These are phyloP conservation scores for Clathrus columnatus DNA, from an alignment of 768 basidiomycete species.

Conservation along the genomic window DNA sequence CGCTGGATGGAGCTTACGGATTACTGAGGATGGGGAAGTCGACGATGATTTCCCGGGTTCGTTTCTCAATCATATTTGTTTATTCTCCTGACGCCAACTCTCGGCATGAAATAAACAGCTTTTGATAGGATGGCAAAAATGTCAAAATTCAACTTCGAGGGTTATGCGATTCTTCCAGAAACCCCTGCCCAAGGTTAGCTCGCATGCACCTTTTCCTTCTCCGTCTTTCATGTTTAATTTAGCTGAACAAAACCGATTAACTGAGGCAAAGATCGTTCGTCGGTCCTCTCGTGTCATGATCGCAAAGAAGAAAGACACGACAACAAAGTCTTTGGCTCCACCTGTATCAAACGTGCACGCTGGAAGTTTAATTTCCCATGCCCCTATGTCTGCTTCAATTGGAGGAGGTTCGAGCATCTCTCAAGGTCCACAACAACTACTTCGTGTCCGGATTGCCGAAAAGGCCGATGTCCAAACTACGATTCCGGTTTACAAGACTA, in stretches of 20 bases:
- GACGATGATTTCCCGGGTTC: conserved; percentile 97
- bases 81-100: no score
- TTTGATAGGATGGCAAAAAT: conserved; percentile 83
- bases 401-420: conserved; percentile 50
- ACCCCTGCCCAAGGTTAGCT: conserved; percentile 60
- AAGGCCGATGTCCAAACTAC: conserved; percentile 85
- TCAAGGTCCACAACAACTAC: conserved; percentile 74
- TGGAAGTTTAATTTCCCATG: conserved; percentile 26
- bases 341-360: conserved; percentile 22
- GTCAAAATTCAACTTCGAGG: conserved; percentile 81
- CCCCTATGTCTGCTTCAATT: conserved; percentile 15
- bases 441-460: conserved; percentile 74
- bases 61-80: conserved; percentile 24
- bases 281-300: conserved; percentile 66
- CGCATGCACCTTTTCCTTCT: not conserved
- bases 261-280: conserved; percentile 76
- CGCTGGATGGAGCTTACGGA: conserved; percentile 85
- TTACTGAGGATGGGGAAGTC: conserved; percentile 96
- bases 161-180: conserved; percentile 75
- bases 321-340: conserved; percentile 26
- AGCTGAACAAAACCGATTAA: conserved; percentile 70
- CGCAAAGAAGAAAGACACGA: conserved; percentile 43
- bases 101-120: conserved; percentile 39
- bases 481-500: conserved; percentile 57
- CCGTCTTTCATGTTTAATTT: conserved; percentile 5